Evolutionary conservation across 2,329 filamentous ascomycete genomes (phyloP), one percentile per base, ranked within the genome.

Genomic region (Talaromyces sp.): DNA sequence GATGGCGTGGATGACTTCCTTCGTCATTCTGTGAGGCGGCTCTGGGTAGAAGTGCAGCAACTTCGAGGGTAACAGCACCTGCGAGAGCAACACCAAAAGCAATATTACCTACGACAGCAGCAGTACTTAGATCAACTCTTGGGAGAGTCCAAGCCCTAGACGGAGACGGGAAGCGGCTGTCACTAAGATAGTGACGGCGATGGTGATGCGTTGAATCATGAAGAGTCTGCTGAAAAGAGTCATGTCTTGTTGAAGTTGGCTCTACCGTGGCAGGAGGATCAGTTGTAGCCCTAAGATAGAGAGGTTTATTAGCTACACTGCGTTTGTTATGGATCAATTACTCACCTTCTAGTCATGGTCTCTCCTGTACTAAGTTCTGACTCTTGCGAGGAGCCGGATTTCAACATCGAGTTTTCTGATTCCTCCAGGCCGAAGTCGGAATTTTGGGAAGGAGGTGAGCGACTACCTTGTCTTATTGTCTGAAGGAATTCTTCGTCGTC

Each of bases 51-150:
- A 27, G 27, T 27, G 3, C 27, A 27, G 27, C 27, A 27, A 3
- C 6, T 27, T 27, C 86, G 62, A 87, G 77, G 48, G 85, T 85
- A 35, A 86, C 85, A 19, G 85, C 83, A 27, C 24, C 24, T 27
- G 24, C 24, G 24, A 88, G 24, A 27, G 24, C 5, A 27, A 27
- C 24, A 27, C 85, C 86, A 63, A 87, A 77, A 50, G 85, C 85
- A 35, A 86, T 85, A n/a, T 85, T 83, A 57, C 83, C 85, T 56
- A 86, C 86, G 56, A 88, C 78, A 24, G 85, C 86, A 14, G 85
- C 87, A 58, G 87, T 80, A 41, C 85, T 82, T 7, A 83, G 71
- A 41, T 81, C 82, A n/a, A 82, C 68, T 27, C 78, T 84, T 45
- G 85, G 82, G 10, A 88, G 72, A 52, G 83, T 83, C 72, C 82